Percentiles rank a stretch among this genome's conserved stretches.
Evolutionary conservation across 1,284 basidiomycete species (phyloP).

Genomic region (Athelia sp.): DNA sequence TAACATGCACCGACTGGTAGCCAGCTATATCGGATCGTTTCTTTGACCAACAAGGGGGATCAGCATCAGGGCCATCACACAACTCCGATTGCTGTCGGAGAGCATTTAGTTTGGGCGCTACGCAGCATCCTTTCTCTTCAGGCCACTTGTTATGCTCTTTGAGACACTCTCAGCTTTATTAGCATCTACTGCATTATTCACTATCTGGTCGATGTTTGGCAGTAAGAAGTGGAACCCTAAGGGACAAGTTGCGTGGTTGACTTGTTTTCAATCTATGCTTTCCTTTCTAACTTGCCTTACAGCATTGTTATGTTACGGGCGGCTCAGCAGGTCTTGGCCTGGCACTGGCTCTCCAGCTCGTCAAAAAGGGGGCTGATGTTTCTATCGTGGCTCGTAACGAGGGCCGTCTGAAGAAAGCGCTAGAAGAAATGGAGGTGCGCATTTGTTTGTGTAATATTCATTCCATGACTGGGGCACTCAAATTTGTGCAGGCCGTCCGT

Average conservation of each 20-base stretch:
- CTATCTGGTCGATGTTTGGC: constrained; percentile 20
- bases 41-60: too few species aligned
- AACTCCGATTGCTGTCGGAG: too few species aligned
- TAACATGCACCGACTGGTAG: too few species aligned
- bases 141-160: too few species aligned
- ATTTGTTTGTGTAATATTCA: neutral
- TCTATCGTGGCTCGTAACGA: constrained; percentile 77
- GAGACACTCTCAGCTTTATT: neutral
- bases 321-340: constrained; percentile 80
- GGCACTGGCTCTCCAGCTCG: constrained; percentile 63
- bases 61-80: too few species aligned
- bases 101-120: too few species aligned
- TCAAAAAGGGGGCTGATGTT: constrained; percentile 72
- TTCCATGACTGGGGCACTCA: too few species aligned
- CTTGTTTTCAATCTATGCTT: neutral
- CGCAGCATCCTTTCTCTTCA: too few species aligned
- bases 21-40: too few species aligned
- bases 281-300: neutral
- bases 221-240: constrained; percentile 38
- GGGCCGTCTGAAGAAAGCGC: constrained; percentile 53
- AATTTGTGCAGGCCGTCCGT: constrained; percentile 36
- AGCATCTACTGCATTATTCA: neutral
- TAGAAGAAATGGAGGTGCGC: constrained; percentile 59
- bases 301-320: constrained; percentile 80
- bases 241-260: constrained; percentile 27